Evolutionary conservation across 2,329 filamentous ascomycete species (phyloP).

Genomic region (Stagonosporopsis tanaceti): DNA sequence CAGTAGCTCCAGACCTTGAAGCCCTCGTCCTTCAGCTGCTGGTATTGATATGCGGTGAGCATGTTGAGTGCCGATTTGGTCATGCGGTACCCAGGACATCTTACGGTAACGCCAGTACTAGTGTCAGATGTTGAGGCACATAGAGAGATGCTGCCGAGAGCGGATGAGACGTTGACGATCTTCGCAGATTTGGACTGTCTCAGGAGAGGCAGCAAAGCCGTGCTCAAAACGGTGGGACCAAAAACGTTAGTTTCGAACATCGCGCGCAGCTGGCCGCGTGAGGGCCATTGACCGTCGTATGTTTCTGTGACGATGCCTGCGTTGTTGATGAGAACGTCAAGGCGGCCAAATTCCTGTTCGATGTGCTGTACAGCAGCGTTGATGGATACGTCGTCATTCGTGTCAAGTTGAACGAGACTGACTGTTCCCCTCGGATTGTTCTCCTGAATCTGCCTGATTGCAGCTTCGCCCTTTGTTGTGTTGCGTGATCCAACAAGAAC

Average conservation of each 20-base stretch:
- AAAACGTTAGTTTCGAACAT: constrained; percentile 51
- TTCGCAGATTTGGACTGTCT: constrained; percentile 38
- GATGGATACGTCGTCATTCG: constrained; percentile 46
- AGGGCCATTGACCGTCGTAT: constrained; percentile 14
- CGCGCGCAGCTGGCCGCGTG: constrained; percentile 29
- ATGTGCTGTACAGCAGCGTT: constrained; percentile 44
- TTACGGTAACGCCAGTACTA: neutral
- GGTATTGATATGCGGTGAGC: constrained; percentile 50
- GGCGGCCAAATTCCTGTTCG: constrained; percentile 42
- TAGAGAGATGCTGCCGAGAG: constrained; percentile 42
- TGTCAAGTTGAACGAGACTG: constrained; percentile 47
- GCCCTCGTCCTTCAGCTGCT: constrained; percentile 41
- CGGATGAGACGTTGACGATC: constrained; percentile 49
- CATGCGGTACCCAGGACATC: constrained; percentile 42
- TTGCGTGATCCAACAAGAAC: constrained; percentile 49
- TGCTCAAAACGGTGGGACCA: constrained; percentile 44
- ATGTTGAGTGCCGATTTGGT: constrained; percentile 50
- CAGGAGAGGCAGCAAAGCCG: constrained; percentile 46
- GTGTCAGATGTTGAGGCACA: constrained; percentile 26
- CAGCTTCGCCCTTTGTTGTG: constrained; percentile 41
- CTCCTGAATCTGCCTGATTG: constrained; percentile 39
- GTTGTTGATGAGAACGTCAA: constrained; percentile 89
- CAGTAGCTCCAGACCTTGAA: constrained; percentile 44
- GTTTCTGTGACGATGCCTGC: constrained; percentile 64
- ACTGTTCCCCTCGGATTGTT: constrained; percentile 40